Percentiles rank a stretch among this genome's conserved stretches.
These are phyloP conservation scores for Herpetospermum pedunculosum DNA, from an alignment of 306 rosid species.

Conservation along the genomic window DNA sequence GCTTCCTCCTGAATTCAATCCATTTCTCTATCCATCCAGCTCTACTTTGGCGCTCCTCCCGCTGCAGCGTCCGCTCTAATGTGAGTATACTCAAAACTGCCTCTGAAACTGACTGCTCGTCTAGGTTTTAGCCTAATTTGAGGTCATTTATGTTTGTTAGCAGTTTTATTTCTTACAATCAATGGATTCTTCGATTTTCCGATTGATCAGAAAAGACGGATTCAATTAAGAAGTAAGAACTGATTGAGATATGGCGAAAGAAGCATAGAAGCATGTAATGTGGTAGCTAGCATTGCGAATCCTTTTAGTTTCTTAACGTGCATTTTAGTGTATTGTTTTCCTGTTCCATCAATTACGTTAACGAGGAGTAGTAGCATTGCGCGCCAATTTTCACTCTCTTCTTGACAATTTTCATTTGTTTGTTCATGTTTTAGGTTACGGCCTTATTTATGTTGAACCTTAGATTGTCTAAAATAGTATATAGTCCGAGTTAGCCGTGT, in stretches of 20 bases:
- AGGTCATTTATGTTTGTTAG: background rate
- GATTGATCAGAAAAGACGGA: slow-evolving; percentile 41
- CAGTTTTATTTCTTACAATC: background rate
- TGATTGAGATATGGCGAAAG: slow-evolving; percentile 66
- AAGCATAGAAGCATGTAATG: slow-evolving; percentile 49
- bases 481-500: background rate
- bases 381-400: background rate
- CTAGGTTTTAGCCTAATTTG: background rate
- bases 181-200: background rate
- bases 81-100: slow-evolving; percentile 23
- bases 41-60: slow-evolving; percentile 32
- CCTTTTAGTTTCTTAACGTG: background rate
- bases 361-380: background rate
- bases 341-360: background rate
- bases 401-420: background rate
- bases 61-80: slow-evolving; percentile 27
- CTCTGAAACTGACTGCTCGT: background rate
- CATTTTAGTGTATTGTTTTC: background rate
- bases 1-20: slow-evolving; percentile 55
- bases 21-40: slow-evolving; percentile 35
- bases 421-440: background rate
- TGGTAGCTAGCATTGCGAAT: slow-evolving; percentile 87
- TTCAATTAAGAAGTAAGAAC: slow-evolving; percentile 66
- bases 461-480: background rate
- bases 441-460: background rate